Base-by-base conservation (phyloP, 805 yeast genomes). In the Teunomyces pallodes region DNA sequence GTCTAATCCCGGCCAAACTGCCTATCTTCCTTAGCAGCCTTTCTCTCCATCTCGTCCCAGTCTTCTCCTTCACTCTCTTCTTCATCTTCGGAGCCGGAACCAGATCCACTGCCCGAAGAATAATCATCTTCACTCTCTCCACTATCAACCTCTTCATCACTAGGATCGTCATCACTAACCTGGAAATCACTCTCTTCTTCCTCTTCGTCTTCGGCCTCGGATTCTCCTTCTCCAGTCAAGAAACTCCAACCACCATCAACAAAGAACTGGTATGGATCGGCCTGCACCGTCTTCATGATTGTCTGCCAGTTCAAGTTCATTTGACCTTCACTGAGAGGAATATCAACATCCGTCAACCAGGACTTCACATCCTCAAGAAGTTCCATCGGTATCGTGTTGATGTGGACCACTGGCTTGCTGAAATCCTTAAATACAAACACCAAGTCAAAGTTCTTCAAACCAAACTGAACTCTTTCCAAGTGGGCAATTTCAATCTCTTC, bases 331-430 rank as follows among this genome's bases (percentile, higher is more conserved):
- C 91, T 87, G 72, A 79, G 84, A 33, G 99, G 96, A 54, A 94
- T 87, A 66, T 94, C 99, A 62, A 94, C 96, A 65, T 94, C 96
- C n/a, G 96, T 89, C 50, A 94, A 75, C 99, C 99, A 94, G 44
- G 89, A 90, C 67, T 92, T 94, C 52, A 94, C 87, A 63, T 87
- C 92, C 64, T 94, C 99, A 48, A 94, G 72, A 46, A 87, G 78
- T 60, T 87, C 95, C 81, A 90, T 89, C 32, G 98, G 97, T 50
- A 94, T 90, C 3, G 98, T 90, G 66, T 92, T 92, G 54, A 94
- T 83, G 66, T 92, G 97, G 16, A 88, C 88, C 9, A 90, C 97
- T 1, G 97, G 89, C 60, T 79, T 83, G 52, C 77, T 74, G 66
- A 90, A 91, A 67, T 94, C 98, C 67, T 91, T 92, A 72, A 87